phyloP scores from a whole-genome alignment of 83 land plant genomes.

The Picea abies region DNA sequence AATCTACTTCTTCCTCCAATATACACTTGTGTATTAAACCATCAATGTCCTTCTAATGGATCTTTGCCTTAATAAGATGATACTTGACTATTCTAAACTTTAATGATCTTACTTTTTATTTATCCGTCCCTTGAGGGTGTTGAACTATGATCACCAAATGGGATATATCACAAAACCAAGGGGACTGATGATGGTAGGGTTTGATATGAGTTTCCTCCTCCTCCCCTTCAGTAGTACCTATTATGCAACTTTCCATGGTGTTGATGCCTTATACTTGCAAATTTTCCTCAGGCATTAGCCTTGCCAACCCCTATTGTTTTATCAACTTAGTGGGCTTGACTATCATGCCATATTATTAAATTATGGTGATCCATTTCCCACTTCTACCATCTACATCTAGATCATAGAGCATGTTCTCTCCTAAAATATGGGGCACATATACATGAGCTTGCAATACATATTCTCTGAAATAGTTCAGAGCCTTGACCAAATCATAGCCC shows the following conservation, averaged over 20 bases:
- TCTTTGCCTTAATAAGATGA: too few relatives aligned
- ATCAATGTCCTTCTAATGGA: too few relatives aligned
- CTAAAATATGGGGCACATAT: not conserved
- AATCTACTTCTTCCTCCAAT: too few relatives aligned
- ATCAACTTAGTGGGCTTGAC: not conserved
- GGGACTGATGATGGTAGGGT: too few relatives aligned
- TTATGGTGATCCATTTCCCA: not conserved
- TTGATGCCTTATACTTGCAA: too few relatives aligned
- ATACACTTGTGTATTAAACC: too few relatives aligned
- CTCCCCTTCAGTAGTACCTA: too few relatives aligned
- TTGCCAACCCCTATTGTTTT: not conserved
- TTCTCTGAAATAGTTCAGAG: not conserved
- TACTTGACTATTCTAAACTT: too few relatives aligned
- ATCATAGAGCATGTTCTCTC: not conserved
- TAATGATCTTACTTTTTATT: not conserved
- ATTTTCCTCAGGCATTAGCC: too few relatives aligned
- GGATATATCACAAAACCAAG: too few relatives aligned
- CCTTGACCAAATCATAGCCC: not conserved
- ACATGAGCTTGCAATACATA: not conserved
- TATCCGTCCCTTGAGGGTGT: not conserved
- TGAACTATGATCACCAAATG: not conserved
- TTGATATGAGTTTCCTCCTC: too few relatives aligned
- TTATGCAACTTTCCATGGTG: too few relatives aligned
- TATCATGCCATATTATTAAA: not conserved
- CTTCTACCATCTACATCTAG: not conserved